phyloP scores from a whole-genome alignment of 1,139 yeast genomes.

The Kodamaea plutei region DNA sequence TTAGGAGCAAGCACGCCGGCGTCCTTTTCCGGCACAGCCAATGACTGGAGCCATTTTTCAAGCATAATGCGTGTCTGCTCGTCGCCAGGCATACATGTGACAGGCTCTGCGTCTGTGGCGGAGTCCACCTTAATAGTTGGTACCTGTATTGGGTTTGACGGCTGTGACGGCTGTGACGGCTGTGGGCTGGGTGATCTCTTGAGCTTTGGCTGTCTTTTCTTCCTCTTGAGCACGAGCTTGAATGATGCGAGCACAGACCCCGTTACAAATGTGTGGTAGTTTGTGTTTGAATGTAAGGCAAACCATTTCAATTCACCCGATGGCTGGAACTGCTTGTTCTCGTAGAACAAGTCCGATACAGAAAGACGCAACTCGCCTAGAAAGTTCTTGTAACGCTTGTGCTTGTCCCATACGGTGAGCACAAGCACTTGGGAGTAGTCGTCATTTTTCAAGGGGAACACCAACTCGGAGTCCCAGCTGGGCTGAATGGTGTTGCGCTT shows the following conservation, averaged over 20 bases:
- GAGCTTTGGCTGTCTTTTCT: slow-evolving; percentile 10
- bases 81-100: too few species aligned
- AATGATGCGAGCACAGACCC: slow-evolving; percentile 56
- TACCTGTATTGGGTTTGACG: not conserved
- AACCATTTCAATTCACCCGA: slow-evolving; percentile 46
- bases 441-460: slow-evolving; percentile 27
- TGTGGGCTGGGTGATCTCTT: too few species aligned
- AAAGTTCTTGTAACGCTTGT: slow-evolving; percentile 43
- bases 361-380: slow-evolving; percentile 54
- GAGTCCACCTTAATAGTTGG: slow-evolving; percentile 18
- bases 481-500: slow-evolving; percentile 41
- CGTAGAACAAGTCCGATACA: slow-evolving; percentile 38
- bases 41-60: not conserved
- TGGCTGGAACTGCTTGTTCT: slow-evolving; percentile 15
- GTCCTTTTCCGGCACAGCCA: slow-evolving; percentile 22
- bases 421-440: slow-evolving; percentile 30
- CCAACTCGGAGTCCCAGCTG: slow-evolving; percentile 40
- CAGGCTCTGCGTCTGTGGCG: slow-evolving; percentile 14
- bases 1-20: slow-evolving; percentile 25
- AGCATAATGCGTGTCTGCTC: not conserved
- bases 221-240: slow-evolving; percentile 25
- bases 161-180: not conserved
- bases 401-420: slow-evolving; percentile 45
- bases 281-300: slow-evolving; percentile 43
- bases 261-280: slow-evolving; percentile 48